Base-by-base conservation (phyloP, 2,329 filamentous ascomycete species). In the Cytospora paraplurivora region DNA sequence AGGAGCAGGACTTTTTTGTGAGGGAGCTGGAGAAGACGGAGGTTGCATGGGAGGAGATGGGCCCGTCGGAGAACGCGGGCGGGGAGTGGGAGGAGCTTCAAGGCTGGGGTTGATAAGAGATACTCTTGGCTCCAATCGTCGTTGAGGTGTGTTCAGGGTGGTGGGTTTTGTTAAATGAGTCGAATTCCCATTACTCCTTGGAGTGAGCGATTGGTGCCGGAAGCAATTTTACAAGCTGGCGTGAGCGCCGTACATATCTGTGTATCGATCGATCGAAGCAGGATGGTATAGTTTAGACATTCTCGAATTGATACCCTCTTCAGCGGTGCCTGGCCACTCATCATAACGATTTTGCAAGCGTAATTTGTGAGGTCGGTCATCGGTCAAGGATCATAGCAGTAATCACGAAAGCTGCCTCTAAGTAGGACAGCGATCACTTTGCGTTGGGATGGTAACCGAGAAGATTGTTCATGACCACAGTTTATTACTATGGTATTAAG, bases 1-100 rank as follows among this genome's bases (percentile, higher is more conserved):
- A 91, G 72, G 89, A 93, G 75, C 84, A 89, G 67, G 90, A 93
- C 72, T 94, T 94, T 73, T 94, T 94, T 72, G 83, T 86, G 44
- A 81, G 89, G 33, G 91, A 94, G 76, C 77, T 94, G 57, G 90
- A 93, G 72, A 90, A 86, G 73, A 81, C 91, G 74, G 89, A 88
- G 62, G 70, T 82, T 56, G 76, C 75, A 62, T 85, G 81, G 77
- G 76, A 71, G 15, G 82, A 83, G 19, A 65, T 75, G 54, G 75
- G 71, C 3, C 70, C 68, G 35, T 69, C 69, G n/a, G 74, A 75
- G 51, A 74, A 68, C 61, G 68, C 57, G 57, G 67, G 65, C 44
- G 69, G 67, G 59, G 70, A 71, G 66, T 71, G 69, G 67, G 68
- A 67, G 52, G 65, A 71, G 21, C 56, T 59, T 5, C 53, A 60